phyloP scores from a whole-genome alignment of 257 asterid species.

The Galeopsis tetrahit region DNA sequence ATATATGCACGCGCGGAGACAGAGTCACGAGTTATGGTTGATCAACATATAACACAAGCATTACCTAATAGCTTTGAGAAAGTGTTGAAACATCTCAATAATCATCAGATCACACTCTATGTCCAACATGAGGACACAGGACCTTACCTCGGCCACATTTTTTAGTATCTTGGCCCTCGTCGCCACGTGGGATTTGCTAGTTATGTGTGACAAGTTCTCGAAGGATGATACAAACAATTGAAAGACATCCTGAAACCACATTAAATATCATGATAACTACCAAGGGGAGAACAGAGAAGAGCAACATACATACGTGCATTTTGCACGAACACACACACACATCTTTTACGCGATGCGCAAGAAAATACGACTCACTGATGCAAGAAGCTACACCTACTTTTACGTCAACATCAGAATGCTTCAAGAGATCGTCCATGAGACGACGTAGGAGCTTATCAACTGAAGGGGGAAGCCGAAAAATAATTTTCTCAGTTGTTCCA shows the following conservation, averaged over 20 bases:
- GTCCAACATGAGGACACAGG: no score
- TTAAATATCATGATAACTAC: slow-evolving; percentile 32
- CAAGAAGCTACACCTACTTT: slow-evolving; percentile 90
- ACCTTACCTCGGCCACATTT: no score
- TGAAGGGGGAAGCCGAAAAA: no score
- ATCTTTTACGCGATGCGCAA: slow-evolving; percentile 30
- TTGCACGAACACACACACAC: slow-evolving; percentile 18
- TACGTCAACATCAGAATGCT: no score
- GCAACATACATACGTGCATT: neutral
- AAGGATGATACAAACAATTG: slow-evolving; percentile 89
- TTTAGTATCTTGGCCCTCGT: slow-evolving; percentile 84
- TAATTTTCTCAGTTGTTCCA: slow-evolving; percentile 46
- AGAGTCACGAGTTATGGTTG: neutral
- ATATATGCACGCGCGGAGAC: neutral
- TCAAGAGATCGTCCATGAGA: slow-evolving; percentile 20
- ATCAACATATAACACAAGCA: neutral
- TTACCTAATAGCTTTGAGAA: slow-evolving; percentile 49
- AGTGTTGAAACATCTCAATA: no score
- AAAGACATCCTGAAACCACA: slow-evolving; percentile 32
- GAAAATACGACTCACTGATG: slow-evolving; percentile 60
- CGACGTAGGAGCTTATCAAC: neutral
- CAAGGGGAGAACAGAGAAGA: slow-evolving; percentile 3
- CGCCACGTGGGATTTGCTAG: slow-evolving; percentile 65
- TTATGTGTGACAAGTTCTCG: slow-evolving; percentile 64
- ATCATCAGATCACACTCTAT: no score